These are phyloP conservation scores for Thuidium tamariscinum DNA, from an alignment of 225 moss, liverwort and hornwort species.

Conservation along the genomic window DNA sequence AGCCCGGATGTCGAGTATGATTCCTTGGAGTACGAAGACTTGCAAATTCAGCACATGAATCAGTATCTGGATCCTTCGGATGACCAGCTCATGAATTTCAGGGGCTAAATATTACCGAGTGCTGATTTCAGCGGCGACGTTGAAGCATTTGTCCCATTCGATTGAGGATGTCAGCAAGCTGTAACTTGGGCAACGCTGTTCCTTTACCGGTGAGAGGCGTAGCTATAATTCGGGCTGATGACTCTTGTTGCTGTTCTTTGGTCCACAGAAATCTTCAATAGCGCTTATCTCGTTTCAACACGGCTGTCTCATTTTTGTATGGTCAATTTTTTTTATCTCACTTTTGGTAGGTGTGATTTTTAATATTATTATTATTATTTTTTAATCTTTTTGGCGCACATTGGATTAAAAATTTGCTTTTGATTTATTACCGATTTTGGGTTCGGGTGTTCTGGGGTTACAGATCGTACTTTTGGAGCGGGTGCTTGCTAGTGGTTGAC, in stretches of 20 bases:
- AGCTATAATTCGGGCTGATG: neutral
- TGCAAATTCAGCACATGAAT: slow-evolving; percentile 7
- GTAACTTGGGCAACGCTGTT: neutral
- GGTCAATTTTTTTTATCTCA: no score
- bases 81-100: slow-evolving; percentile 32
- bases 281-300: neutral
- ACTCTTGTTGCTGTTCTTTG: neutral
- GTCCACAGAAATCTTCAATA: neutral
- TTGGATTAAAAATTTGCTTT: neutral
- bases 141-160: neutral
- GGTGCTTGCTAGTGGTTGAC: neutral
- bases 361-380: no score
- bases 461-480: neutral
- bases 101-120: neutral
- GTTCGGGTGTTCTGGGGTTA: neutral
- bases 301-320: neutral
- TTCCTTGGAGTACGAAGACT: slow-evolving; percentile 8
- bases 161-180: neutral
- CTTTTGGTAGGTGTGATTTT: neutral
- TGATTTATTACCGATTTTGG: neutral
- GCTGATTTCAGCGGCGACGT: neutral
- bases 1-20: slow-evolving; percentile 8
- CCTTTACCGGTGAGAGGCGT: neutral
- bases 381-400: neutral
- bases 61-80: slow-evolving; percentile 18